Conservation (phyloP, 2,329 filamentous ascomycete species). For the Rosellinia necatrix region DNA sequence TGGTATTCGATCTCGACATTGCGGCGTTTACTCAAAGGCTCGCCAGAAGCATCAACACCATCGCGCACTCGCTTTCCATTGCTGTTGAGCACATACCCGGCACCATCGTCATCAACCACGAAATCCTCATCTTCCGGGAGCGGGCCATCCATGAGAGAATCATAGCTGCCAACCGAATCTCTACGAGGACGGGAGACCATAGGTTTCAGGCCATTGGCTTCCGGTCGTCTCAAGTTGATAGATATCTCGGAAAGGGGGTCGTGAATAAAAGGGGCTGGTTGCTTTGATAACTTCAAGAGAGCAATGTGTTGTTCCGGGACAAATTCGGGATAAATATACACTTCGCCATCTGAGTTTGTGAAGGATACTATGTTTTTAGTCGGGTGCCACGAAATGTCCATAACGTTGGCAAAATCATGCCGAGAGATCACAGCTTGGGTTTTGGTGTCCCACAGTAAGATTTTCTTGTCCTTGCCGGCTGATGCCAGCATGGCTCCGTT, state of each 20-base stretch:
- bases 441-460: conserved; percentile 87
- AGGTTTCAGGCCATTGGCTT: conserved; percentile 60
- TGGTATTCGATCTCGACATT: conserved; percentile 71
- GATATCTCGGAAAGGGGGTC: conserved; percentile 74
- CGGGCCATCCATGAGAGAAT: conserved; percentile 74
- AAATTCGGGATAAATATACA: conserved; percentile 84
- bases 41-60: conserved; percentile 55
- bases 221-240: conserved; percentile 63
- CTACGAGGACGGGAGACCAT: conserved; percentile 58
- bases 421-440: conserved; percentile 80
- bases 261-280: conserved; percentile 85
- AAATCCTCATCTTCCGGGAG: conserved; percentile 73
- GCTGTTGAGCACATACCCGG: conserved; percentile 73
- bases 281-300: conserved; percentile 61
- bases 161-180: conserved; percentile 75
- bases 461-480: conserved; percentile 68
- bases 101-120: conserved; percentile 92
- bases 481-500: conserved; percentile 87
- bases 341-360: conserved; percentile 88
- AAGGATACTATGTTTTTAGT: conserved; percentile 87
- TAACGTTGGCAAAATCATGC: conserved; percentile 80
- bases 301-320: conserved; percentile 61
- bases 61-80: conserved; percentile 56
- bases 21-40: conserved; percentile 54
- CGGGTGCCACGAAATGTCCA: conserved; percentile 90